Base-by-base conservation (phyloP, 257 asterid species). In the Rhazya stricta region DNA sequence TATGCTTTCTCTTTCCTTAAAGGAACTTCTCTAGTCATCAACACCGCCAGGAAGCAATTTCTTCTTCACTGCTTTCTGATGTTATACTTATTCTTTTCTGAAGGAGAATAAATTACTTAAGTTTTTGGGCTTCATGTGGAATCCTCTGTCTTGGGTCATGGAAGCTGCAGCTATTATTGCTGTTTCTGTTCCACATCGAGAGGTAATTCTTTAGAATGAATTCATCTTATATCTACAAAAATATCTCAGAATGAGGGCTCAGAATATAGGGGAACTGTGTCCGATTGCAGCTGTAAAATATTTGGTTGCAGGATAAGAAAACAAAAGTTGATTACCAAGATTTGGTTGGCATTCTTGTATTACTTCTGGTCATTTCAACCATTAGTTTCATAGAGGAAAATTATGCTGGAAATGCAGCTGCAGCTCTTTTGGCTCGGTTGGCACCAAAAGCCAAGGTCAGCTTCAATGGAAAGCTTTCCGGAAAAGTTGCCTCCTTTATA, bases 141-240 rank as follows among this genome's bases (percentile, higher is more conserved):
- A 91, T 74, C 97, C 96, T 19, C 85, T 91, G 4, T 90, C 97
- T 62, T 91, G 97, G 97, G 96, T 91, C 29, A 89, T 91, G 97
- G 97, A 91, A 73, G 72, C 60, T 46, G 97, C 96, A 37, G 97
- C 97, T 3, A 67, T 92, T 75, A 88, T 92, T 80, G 94, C 97
- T 37, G 90, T 92, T 77, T 91, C 68, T 57, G 67, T 92, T 56
- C 95, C 97, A 32, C 90, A 86, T 54, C 96, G 97, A 67, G 88
- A 84, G 78, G 97, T 89, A 65, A 73, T 63, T 45, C 46, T 29
- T 36, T 66, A 19, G 19, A 66, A 63, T 18, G 69, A 63, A 63
- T n/a, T 7, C 30, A 8, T 18, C 16, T 66, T 66, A 21, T n/a
- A 39, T 66, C 50, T 21, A 18, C 30, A 66, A 37, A 9, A 66